Percentiles rank a stretch among this genome's conserved stretches.
Evolutionary conservation across 768 basidiomycete genomes (phyloP).

Genomic region (Macrocybe gigantea): DNA sequence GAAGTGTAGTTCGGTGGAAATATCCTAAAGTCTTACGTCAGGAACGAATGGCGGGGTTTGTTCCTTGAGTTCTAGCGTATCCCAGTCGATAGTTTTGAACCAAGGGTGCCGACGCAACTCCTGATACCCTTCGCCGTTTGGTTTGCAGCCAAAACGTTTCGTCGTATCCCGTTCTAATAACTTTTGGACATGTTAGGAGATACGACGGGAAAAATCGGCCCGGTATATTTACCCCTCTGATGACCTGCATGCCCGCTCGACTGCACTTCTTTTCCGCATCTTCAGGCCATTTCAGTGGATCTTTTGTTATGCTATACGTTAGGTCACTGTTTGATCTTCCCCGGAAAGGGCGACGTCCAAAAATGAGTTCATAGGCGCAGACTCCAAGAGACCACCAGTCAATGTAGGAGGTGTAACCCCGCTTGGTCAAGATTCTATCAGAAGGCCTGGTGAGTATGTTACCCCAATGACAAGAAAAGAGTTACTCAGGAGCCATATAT

Average conservation of each 20-base stretch:
- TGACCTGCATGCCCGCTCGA: conserved; percentile 67
- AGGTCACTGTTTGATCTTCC: conserved; percentile 91
- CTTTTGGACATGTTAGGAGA: conserved; percentile 32
- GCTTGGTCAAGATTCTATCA: conserved; percentile 73
- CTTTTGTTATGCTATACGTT: conserved; percentile 88
- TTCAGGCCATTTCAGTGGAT: conserved; percentile 85
- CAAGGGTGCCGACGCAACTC: conserved; percentile 79
- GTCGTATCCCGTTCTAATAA: conserved; percentile 81
- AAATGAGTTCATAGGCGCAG: conserved; percentile 87
- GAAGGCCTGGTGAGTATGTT: conserved; percentile 3
- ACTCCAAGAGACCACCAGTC: conserved; percentile 99
- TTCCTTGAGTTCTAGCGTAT: conserved; percentile 70
- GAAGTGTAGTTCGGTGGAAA: conserved; percentile 1
- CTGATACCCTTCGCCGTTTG: conserved; percentile 71
- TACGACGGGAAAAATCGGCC: conserved; percentile 1
- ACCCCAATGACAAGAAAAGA: conserved; percentile 6
- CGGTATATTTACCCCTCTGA: conserved; percentile 63
- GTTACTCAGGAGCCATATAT: conserved; percentile 90
- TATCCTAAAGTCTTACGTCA: conserved; percentile 46
- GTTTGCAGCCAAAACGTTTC: conserved; percentile 78
- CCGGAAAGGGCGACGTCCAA: conserved; percentile 87
- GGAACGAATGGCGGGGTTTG: conserved; percentile 82
- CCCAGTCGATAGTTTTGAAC: conserved; percentile 91
- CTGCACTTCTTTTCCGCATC: conserved; percentile 78
- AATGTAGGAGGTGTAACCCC: conserved; percentile 90